Evolutionary conservation across 2,329 filamentous ascomycete species (phyloP).

Genomic region (Diplodia seriata): DNA sequence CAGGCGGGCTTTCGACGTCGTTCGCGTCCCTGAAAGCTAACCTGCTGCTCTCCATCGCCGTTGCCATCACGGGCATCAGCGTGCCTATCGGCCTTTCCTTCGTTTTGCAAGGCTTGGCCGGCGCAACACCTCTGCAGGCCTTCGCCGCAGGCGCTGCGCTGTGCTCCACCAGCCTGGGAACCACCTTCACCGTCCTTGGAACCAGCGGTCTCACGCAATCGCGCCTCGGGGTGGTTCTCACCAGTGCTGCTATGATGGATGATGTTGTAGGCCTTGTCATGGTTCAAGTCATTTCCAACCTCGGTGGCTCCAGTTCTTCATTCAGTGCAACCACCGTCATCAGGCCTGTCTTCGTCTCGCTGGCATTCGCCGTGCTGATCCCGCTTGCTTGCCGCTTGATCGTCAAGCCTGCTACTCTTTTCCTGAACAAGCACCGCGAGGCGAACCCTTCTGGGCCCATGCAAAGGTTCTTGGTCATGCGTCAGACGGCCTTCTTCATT

Average conservation of each 20-base stretch:
- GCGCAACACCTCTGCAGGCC: conserved; percentile 64
- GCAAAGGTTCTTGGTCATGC: conserved; percentile 39
- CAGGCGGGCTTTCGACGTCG: conserved; percentile 65
- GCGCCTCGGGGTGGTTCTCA: conserved; percentile 67
- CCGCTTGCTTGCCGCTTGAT: conserved; percentile 58
- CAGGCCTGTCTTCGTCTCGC: conserved; percentile 60
- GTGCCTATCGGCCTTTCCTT: conserved; percentile 72
- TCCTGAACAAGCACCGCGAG: conserved; percentile 45
- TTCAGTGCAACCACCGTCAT: conserved; percentile 54
- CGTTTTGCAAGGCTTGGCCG: conserved; percentile 58
- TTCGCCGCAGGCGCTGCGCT: conserved; percentile 77
- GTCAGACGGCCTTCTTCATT: conserved; percentile 51
- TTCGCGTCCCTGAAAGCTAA: conserved; percentile 65
- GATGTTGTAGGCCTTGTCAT: conserved; percentile 80
- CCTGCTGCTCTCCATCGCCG: conserved; percentile 63
- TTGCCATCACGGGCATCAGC: conserved; percentile 71
- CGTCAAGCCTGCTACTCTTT: conserved; percentile 51
- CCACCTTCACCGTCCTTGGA: conserved; percentile 69
- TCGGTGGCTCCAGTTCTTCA: conserved; percentile 54
- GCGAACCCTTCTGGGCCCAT: conserved; percentile 37
- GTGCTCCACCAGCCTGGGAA: conserved; percentile 77
- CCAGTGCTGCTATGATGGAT: conserved; percentile 80
- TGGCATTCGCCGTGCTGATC: conserved; percentile 59
- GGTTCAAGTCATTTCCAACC: conserved; percentile 74
- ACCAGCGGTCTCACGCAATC: conserved; percentile 65